These are phyloP conservation scores for Chrysopogon serrulatus DNA, from an alignment of 176 grass and related monocot species.

Conservation along the genomic window DNA sequence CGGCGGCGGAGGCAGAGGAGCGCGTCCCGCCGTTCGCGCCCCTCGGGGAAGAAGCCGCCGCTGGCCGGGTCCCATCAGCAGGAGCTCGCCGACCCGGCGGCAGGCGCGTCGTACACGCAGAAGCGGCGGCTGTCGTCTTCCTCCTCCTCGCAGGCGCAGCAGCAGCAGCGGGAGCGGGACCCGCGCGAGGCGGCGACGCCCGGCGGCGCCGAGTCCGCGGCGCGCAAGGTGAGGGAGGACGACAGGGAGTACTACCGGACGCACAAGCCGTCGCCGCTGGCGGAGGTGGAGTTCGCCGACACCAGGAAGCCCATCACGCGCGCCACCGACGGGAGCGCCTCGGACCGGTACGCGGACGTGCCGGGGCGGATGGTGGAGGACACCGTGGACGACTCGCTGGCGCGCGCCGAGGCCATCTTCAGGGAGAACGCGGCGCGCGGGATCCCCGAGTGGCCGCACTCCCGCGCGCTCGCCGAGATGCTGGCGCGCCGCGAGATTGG, in stretches of 20 bases:
- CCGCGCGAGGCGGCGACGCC: conserved; percentile 28
- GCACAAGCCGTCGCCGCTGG: conserved; percentile 76
- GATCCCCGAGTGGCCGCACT: conserved; percentile 67
- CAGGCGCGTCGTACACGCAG: conserved; percentile 46
- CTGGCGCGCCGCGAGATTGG: conserved; percentile 20
- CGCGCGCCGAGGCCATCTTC: conserved; percentile 65
- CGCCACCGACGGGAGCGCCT: conserved; percentile 37
- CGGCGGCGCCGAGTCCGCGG: neutral
- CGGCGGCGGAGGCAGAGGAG: neutral
- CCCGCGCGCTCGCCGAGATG: conserved; percentile 55
- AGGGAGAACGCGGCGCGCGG: conserved; percentile 38
- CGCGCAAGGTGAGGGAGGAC: conserved; percentile 34
- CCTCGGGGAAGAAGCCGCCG: conserved; percentile 46
- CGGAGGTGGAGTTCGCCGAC: conserved; percentile 67
- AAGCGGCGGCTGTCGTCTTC: conserved; percentile 26
- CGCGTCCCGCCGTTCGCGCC: conserved; percentile 53
- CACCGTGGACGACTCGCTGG: conserved; percentile 54
- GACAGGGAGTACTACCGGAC: conserved; percentile 61
- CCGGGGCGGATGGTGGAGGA: conserved; percentile 32
- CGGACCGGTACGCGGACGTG: conserved; percentile 7
- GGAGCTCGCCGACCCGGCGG: conserved; percentile 8
- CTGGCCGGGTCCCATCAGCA: conserved; percentile 7
- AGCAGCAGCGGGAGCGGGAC: neutral
- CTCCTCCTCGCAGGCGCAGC: neutral
- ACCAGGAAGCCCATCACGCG: conserved; percentile 60